Percentiles rank a stretch among this genome's conserved stretches.
Evolutionary conservation across 208 protist genomes (phyloP).

Genomic region (Novymonas esmeraldas): DNA sequence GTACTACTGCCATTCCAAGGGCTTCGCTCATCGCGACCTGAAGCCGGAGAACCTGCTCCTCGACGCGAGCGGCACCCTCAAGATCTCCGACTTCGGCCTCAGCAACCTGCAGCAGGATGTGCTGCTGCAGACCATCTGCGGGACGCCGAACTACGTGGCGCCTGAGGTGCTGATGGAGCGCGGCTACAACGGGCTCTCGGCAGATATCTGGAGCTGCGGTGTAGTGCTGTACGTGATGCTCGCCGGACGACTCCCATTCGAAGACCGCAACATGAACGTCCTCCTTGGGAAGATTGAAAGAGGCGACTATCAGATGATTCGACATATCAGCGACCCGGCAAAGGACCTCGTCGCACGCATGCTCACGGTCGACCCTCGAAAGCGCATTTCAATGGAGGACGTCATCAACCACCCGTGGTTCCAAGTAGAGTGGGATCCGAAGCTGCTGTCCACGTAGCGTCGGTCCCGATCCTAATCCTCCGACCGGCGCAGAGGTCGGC

Average conservation of each 20-base stretch:
- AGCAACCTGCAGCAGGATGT: constrained; percentile 81
- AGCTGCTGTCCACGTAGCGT: constrained; percentile 27
- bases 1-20: constrained; percentile 91
- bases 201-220: constrained; percentile 97
- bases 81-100: constrained; percentile 95
- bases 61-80: constrained; percentile 74
- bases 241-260: constrained; percentile 92
- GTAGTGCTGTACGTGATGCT: constrained; percentile 97
- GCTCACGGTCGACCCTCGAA: constrained; percentile 82
- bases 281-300: constrained; percentile 93
- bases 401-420: constrained; percentile 93
- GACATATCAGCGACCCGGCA: constrained; percentile 69
- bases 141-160: constrained; percentile 93
- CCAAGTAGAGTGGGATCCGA: constrained; percentile 68
- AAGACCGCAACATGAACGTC: constrained; percentile 87
- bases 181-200: constrained; percentile 93
- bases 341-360: constrained; percentile 82
- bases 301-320: constrained; percentile 89
- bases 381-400: constrained; percentile 89
- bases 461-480: no score
- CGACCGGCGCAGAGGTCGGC: no score
- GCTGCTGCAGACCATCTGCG: constrained; percentile 91
- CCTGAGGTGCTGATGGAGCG: constrained; percentile 94
- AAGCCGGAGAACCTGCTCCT: constrained; percentile 94
- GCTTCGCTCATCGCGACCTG: constrained; percentile 91